Conservation (phyloP, 805 yeast species). For the Myxozyma mucilagina region DNA sequence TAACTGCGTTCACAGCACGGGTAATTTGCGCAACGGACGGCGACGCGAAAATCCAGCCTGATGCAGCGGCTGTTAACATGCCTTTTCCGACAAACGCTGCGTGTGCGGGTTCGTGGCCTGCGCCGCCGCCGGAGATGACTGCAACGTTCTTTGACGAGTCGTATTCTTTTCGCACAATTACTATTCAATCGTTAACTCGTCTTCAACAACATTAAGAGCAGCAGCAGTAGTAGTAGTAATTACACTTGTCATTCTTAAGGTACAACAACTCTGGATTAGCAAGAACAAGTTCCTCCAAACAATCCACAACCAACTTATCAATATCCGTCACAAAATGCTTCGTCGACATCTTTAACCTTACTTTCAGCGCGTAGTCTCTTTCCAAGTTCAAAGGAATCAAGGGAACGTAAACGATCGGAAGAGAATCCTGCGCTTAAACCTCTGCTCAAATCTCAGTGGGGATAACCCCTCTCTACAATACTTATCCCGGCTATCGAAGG, state of each 20-base stretch:
- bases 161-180: constrained; percentile 35
- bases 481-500: no score
- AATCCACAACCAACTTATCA: constrained; percentile 42
- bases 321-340: constrained; percentile 40
- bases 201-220: not conserved
- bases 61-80: constrained; percentile 79
- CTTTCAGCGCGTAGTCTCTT: not conserved
- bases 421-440: not conserved
- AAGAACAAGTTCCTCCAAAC: constrained; percentile 54
- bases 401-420: not conserved
- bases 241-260: constrained; percentile 59
- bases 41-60: constrained; percentile 90
- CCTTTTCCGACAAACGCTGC: constrained; percentile 90
- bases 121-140: constrained; percentile 87
- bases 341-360: constrained; percentile 31
- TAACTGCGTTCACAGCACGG: constrained; percentile 52
- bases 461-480: not conserved
- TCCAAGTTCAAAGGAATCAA: not conserved
- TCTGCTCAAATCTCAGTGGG: not conserved
- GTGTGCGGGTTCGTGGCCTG: constrained; percentile 95
- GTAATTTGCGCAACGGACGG: constrained; percentile 89
- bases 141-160: constrained; percentile 48
- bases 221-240: constrained; percentile 38
- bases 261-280: constrained; percentile 57
- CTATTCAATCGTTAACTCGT: constrained; percentile 7